A percentile compares a stretch with the other conserved stretches of the same genome.
These are phyloP conservation scores for Aspergillus sergii DNA, from an alignment of 2,329 filamentous ascomycete genomes.

Conservation along the genomic window DNA sequence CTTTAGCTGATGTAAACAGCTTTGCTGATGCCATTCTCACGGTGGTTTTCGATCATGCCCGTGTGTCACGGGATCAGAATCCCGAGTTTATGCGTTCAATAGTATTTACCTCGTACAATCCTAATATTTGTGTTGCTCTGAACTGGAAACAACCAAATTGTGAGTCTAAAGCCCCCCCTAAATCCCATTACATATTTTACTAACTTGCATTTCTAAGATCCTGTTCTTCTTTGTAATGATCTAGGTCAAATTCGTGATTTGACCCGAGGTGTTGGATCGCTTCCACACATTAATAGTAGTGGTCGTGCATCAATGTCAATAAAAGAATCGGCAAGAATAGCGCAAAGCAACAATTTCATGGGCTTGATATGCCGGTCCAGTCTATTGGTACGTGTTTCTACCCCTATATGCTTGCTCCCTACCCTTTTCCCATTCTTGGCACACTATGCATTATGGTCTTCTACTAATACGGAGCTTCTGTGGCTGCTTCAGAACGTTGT, in stretches of 20 bases:
- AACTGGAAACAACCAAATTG: constrained; percentile 99
- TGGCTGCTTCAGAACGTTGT: constrained; percentile 74
- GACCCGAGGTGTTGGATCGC: constrained; percentile 37
- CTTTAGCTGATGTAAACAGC: constrained; percentile 78
- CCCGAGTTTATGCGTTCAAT: constrained; percentile 80
- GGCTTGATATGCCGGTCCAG: constrained; percentile 87
- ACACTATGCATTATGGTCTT: not conserved
- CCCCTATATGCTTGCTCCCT: not conserved
- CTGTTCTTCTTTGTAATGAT: constrained; percentile 93
- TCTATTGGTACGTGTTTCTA: constrained; percentile 67
- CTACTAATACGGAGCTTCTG: not conserved
- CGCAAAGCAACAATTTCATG: constrained; percentile 97
- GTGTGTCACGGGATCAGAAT: constrained; percentile 64
- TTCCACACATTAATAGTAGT: constrained; percentile 57
- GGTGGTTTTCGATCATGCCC: constrained; percentile 89
- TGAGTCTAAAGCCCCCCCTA: constrained; percentile 43
- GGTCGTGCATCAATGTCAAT: constrained; percentile 79
- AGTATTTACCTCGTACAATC: constrained; percentile 92
- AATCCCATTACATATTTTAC: not conserved
- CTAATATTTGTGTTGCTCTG: constrained; percentile 84
- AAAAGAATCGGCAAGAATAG: constrained; percentile 91
- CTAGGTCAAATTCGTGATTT: constrained; percentile 62
- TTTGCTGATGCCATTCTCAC: constrained; percentile 83
- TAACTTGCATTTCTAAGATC: constrained; percentile 54
- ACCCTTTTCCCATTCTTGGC: not conserved